Percentiles rank a stretch among this genome's conserved stretches.
Conservation (phyloP, 495 filamentous ascomycete genomes). For the Talaromyces trachyspermus region DNA sequence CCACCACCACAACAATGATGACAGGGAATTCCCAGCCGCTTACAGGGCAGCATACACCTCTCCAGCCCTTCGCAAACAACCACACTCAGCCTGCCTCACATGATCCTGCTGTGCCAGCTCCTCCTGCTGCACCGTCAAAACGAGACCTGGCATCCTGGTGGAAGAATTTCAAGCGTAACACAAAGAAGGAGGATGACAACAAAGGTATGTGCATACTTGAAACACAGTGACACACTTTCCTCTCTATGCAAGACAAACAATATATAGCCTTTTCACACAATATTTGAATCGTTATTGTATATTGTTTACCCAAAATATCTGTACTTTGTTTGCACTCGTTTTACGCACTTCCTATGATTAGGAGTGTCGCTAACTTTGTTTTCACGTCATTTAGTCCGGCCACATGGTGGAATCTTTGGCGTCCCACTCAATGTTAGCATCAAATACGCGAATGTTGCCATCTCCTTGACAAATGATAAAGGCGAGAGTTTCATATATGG, state of each 20-base stretch:
- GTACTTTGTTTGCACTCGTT: not conserved
- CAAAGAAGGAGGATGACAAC: slow-evolving; percentile 69
- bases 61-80: slow-evolving; percentile 4
- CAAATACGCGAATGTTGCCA: slow-evolving; percentile 96
- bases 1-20: slow-evolving; percentile 25
- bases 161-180: slow-evolving; percentile 74
- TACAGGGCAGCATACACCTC: slow-evolving; percentile 8
- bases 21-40: slow-evolving; percentile 38
- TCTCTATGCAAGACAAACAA: no score
- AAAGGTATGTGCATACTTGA: slow-evolving; percentile 59
- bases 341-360: not conserved
- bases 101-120: slow-evolving; percentile 16
- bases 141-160: slow-evolving; percentile 86
- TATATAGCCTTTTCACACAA: no score
- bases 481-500: slow-evolving; percentile 96
- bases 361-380: not conserved
- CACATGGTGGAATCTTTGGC: slow-evolving; percentile 68
- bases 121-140: slow-evolving; percentile 59
- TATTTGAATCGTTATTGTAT: no score
- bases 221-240: no score
- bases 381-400: slow-evolving; percentile 1
- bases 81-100: not conserved
- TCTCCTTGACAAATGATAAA: slow-evolving; percentile 84
- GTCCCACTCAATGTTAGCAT: slow-evolving; percentile 93
- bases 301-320: no score